A percentile compares a stretch with the other conserved stretches of the same genome.
Conservation (phyloP, 129 eudicot genomes). For the Lactuca saligna region DNA sequence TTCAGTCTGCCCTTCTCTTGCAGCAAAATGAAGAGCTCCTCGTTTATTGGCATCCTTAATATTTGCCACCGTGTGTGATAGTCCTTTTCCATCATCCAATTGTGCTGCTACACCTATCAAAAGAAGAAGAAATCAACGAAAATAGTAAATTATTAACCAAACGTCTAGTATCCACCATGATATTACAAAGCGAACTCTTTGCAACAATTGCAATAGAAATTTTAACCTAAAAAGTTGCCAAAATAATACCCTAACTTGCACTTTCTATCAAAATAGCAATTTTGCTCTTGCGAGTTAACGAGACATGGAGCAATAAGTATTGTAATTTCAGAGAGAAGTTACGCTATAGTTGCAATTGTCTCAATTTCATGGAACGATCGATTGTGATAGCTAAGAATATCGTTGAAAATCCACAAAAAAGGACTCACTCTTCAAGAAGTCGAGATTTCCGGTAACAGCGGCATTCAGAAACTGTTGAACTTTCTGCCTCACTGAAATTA, state of each 20-base stretch:
- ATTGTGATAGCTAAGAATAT: neutral
- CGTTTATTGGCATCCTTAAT: conserved; percentile 92
- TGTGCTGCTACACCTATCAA: conserved; percentile 60
- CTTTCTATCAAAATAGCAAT: neutral
- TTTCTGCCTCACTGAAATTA: conserved; percentile 63
- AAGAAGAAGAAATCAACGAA: neutral
- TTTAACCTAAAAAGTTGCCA: neutral
- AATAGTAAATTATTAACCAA: too few relatives aligned
- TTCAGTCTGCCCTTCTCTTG: conserved; percentile 84
- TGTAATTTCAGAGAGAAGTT: neutral
- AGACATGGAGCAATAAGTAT: neutral
- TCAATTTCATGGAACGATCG: neutral
- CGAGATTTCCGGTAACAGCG: conserved; percentile 72
- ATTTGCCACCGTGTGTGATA: conserved; percentile 62
- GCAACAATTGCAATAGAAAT: neutral
- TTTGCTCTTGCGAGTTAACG: neutral
- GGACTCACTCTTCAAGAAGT: conserved; percentile 67
- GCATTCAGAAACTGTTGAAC: conserved; percentile 78
- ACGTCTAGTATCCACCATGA: too few relatives aligned
- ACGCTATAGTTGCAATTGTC: neutral
- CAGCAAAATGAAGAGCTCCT: conserved; percentile 94
- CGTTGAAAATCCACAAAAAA: too few relatives aligned
- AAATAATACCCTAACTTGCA: neutral
- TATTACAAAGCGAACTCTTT: neutral
- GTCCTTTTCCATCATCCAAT: conserved; percentile 88